Conservation (phyloP, 192 early-diverging fungal genomes). For the Coemansia sp. region DNA sequence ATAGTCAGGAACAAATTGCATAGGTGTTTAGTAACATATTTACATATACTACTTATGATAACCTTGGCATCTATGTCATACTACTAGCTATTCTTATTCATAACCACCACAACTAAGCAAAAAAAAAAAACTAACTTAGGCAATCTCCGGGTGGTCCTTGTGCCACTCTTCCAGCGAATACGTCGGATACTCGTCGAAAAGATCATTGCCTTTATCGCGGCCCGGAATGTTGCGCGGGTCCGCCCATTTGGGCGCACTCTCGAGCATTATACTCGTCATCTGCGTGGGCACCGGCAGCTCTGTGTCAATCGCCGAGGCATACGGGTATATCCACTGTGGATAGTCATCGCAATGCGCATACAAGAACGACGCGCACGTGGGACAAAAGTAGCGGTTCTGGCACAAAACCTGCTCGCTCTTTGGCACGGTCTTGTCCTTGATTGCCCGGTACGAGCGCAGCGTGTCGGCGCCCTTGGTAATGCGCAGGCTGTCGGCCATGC, state of each 20-base stretch:
- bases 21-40: too few species aligned
- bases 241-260: conserved; percentile 51
- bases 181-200: conserved; percentile 56
- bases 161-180: conserved; percentile 61
- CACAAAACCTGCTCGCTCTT: conserved; percentile 41
- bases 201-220: conserved; percentile 11
- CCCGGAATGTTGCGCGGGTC: conserved; percentile 22
- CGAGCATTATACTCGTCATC: conserved; percentile 46
- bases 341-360: conserved; percentile 40
- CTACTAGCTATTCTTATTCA: too few species aligned
- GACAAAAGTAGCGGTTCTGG: conserved; percentile 58
- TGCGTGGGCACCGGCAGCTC: conserved; percentile 47
- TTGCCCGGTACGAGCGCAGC: conserved; percentile 45
- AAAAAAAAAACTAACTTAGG: too few species aligned
- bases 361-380: conserved; percentile 56
- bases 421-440: conserved; percentile 39
- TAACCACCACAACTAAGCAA: too few species aligned
- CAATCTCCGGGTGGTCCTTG: conserved; percentile 37
- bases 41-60: too few species aligned
- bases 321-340: conserved; percentile 39
- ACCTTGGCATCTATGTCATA: too few species aligned
- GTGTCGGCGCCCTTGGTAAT: conserved; percentile 34
- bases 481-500: conserved; percentile 36
- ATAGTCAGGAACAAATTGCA: too few species aligned
- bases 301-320: conserved; percentile 61